These are phyloP conservation scores for Lenzites betulinus DNA, from an alignment of 768 basidiomycete genomes.

Conservation along the genomic window DNA sequence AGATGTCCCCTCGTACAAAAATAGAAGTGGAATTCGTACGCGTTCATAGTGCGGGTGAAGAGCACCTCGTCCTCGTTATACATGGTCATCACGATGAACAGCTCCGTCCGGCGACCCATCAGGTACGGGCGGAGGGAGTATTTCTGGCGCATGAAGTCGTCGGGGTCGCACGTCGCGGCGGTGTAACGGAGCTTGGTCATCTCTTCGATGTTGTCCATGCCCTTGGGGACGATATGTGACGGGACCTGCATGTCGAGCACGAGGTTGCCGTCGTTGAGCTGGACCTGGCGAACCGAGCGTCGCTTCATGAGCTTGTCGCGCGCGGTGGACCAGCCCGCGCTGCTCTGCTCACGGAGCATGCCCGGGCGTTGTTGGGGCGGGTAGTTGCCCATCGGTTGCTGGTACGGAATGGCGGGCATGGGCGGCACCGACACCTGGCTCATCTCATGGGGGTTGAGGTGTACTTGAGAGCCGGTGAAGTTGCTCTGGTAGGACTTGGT, in stretches of 20 bases:
- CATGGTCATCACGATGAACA: conserved; percentile 97
- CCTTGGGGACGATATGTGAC: conserved; percentile 71
- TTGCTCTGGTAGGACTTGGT: conserved; percentile 65
- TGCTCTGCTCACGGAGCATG: conserved; percentile 47
- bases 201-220: conserved; percentile 64
- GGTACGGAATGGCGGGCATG: conserved; percentile 55
- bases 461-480: conserved; percentile 69
- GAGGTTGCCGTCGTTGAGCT: conserved; percentile 79
- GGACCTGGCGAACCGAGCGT: conserved; percentile 76
- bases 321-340: conserved; percentile 63
- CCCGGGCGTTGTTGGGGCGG: conserved; percentile 59
- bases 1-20: neutral
- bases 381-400: conserved; percentile 48
- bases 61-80: conserved; percentile 89
- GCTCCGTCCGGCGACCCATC: conserved; percentile 78
- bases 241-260: conserved; percentile 85
- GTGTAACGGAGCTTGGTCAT: conserved; percentile 87
- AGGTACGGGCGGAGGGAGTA: conserved; percentile 82
- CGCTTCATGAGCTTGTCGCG: conserved; percentile 83
- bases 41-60: conserved; percentile 82
- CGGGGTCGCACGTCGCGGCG: conserved; percentile 87
- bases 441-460: conserved; percentile 68
- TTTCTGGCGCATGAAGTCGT: conserved; percentile 77
- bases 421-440: conserved; percentile 52
- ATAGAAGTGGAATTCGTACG: conserved; percentile 46